Conservation (phyloP, 371 early-diverging fungal species). For the Mortierella sp. region DNA sequence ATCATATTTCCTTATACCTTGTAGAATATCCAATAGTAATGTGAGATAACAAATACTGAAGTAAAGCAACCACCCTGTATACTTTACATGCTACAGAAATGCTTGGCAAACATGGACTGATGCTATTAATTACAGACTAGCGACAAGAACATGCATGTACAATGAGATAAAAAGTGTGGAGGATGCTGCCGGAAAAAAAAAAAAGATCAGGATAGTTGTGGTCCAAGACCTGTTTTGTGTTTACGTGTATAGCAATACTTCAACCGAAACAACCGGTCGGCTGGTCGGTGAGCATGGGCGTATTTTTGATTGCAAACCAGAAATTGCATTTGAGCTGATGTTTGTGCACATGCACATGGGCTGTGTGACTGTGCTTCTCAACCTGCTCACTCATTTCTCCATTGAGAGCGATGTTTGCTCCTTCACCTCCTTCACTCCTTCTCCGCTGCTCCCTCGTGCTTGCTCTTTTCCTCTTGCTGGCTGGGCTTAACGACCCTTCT, state of each 20-base stretch:
- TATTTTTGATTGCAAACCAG: background rate
- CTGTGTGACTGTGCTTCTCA: background rate
- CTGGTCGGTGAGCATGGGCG: background rate
- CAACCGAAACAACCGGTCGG: background rate
- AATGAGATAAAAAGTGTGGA: no score
- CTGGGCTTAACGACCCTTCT: no score
- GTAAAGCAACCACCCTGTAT: no score
- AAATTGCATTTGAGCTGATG: background rate
- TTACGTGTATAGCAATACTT: background rate
- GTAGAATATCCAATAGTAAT: no score
- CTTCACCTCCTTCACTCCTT: background rate
- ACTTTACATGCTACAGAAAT: no score
- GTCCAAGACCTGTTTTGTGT: background rate
- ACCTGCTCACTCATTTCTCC: no score
- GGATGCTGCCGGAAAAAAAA: no score
- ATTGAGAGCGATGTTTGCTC: background rate
- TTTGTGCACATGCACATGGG: constrained; percentile 4
- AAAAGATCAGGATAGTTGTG: no score
- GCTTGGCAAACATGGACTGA: no score
- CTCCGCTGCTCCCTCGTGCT: background rate
- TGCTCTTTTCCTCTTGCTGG: background rate
- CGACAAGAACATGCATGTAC: no score
- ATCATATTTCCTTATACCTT: background rate
- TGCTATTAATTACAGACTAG: no score
- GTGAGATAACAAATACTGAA: no score